phyloP scores from a whole-genome alignment of 2,329 filamentous ascomycete genomes.

The Aspergillus ochraceoroseus region DNA sequence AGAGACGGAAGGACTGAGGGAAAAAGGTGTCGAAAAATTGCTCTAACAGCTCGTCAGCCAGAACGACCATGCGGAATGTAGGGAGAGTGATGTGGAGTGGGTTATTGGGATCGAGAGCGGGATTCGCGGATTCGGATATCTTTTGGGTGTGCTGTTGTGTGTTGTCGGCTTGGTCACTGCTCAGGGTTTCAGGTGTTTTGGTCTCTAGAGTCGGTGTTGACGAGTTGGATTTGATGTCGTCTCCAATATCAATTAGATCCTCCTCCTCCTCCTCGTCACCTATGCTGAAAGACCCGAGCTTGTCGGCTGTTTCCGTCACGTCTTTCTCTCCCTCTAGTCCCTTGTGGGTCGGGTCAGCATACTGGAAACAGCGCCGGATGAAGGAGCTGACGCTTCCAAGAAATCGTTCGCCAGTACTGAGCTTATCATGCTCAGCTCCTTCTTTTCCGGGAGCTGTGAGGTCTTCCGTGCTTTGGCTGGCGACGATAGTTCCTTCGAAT shows the following conservation, averaged over 20 bases:
- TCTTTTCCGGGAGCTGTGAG: conserved; percentile 40
- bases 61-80: conserved; percentile 96
- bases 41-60: conserved; percentile 91
- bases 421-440: conserved; percentile 42
- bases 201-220: conserved; percentile 17
- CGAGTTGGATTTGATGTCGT: conserved; percentile 28
- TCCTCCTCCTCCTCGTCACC: conserved; percentile 63
- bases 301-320: conserved; percentile 34
- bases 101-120: conserved; percentile 84
- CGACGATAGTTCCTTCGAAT: conserved; percentile 67
- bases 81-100: conserved; percentile 93
- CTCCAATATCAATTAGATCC: conserved; percentile 41
- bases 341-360: conserved; percentile 81
- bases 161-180: conserved; percentile 23
- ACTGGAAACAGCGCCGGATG: conserved; percentile 94
- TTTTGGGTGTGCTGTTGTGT: conserved; percentile 50
- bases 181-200: conserved; percentile 16
- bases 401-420: conserved; percentile 76
- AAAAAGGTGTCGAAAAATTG: conserved; percentile 98
- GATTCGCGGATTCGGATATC: conserved; percentile 73
- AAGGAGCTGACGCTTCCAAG: conserved; percentile 91
- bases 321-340: conserved; percentile 28
- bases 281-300: conserved; percentile 63
- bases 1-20: conserved; percentile 83
- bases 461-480: conserved; percentile 57